Conservation (phyloP, 1,139 yeast species). For the Magnusiomyces suaveolens region DNA sequence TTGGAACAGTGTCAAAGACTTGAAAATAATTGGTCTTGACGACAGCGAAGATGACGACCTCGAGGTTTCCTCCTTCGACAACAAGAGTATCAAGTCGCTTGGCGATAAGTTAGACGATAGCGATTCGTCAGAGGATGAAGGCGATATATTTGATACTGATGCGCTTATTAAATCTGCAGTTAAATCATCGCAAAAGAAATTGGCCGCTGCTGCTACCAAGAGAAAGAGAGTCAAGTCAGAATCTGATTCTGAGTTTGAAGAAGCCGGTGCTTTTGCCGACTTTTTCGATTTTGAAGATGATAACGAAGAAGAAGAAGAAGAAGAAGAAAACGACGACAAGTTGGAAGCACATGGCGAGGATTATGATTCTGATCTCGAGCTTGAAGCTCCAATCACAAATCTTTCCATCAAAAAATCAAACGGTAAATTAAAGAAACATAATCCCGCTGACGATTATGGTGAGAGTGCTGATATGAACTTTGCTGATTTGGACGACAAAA, state of each 20-base stretch:
- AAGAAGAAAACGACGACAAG: slow-evolving; percentile 18
- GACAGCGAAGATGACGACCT: slow-evolving; percentile 14
- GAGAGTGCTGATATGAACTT: slow-evolving; percentile 57
- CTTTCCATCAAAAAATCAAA: slow-evolving; percentile 33
- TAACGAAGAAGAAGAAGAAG: slow-evolving; percentile 19
- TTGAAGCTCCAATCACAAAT: slow-evolving; percentile 45
- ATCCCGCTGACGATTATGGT: slow-evolving; percentile 42
- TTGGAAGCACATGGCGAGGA: slow-evolving; percentile 20
- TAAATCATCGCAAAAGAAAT: slow-evolving; percentile 20
- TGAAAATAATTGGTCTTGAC: slow-evolving; percentile 18
- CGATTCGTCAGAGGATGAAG: slow-evolving; percentile 21
- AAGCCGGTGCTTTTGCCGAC: slow-evolving; percentile 17
- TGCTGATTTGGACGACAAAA: slow-evolving; percentile 79
- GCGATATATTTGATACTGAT: slow-evolving; percentile 14
- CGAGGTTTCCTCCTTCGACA: slow-evolving; percentile 9
- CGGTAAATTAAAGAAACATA: slow-evolving; percentile 12
- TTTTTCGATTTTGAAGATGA: slow-evolving; percentile 9
- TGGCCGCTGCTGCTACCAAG: slow-evolving; percentile 12
- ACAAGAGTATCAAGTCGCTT: slow-evolving; percentile 7
- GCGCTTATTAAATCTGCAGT: slow-evolving; percentile 15
- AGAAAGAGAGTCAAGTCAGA: slow-evolving; percentile 15
- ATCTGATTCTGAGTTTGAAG: slow-evolving; percentile 17
- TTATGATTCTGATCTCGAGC: slow-evolving; percentile 36
- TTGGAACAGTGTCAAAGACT: slow-evolving; percentile 47
- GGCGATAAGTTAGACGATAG: slow-evolving; percentile 12